A percentile compares a stretch with the other conserved stretches of the same genome.
phyloP scores from a whole-genome alignment of 2,329 filamentous ascomycete species.

The Graphiopsis chlorocephala region DNA sequence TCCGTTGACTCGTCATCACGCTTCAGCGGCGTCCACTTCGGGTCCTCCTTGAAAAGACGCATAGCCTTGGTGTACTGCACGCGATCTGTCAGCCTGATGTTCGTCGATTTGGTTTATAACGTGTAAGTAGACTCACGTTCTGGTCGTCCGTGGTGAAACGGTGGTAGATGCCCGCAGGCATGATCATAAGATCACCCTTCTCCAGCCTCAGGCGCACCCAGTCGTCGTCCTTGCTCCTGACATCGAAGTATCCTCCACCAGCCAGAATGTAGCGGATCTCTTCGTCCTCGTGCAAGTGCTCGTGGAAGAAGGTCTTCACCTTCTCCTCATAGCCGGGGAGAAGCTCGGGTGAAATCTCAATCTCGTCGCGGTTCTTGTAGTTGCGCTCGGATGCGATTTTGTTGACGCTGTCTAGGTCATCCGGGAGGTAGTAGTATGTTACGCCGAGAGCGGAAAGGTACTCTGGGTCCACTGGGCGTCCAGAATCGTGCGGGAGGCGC shows the following conservation, averaged over 20 bases:
- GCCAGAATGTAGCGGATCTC: conserved; percentile 94
- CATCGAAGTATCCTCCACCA: conserved; percentile 90
- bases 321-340: conserved; percentile 91
- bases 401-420: conserved; percentile 65
- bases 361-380: conserved; percentile 94
- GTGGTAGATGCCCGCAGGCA: conserved; percentile 95
- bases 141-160: conserved; percentile 90
- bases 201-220: conserved; percentile 86
- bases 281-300: conserved; percentile 97
- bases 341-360: conserved; percentile 78
- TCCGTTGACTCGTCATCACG: conserved; percentile 71
- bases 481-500: conserved; percentile 84
- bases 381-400: conserved; percentile 68
- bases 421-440: conserved; percentile 67
- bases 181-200: conserved; percentile 86
- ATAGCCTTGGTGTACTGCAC: conserved; percentile 87
- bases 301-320: conserved; percentile 88
- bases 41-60: conserved; percentile 96
- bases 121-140: conserved; percentile 64
- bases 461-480: conserved; percentile 61
- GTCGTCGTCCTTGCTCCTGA: conserved; percentile 74
- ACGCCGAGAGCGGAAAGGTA: conserved; percentile 76
- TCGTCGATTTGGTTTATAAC: not conserved
- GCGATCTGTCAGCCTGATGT: not conserved
- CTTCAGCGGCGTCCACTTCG: conserved; percentile 96